Evolutionary conservation across 2,329 filamentous ascomycete species (phyloP).

Genomic region (Verticillium nonalfalfae): DNA sequence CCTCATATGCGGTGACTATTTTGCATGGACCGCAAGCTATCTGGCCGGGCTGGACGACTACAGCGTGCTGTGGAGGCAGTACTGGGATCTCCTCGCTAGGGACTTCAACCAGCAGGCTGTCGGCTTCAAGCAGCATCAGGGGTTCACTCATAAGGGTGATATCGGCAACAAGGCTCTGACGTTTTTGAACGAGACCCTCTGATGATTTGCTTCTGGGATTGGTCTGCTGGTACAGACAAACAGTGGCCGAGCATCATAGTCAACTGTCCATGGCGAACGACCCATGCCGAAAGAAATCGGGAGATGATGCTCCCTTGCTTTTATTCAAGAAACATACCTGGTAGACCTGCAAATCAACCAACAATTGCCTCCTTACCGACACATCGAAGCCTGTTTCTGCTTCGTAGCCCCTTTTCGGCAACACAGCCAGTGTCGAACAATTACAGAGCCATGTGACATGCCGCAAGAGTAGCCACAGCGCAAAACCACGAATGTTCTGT

Average conservation of each 20-base stretch:
- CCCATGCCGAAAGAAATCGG: no score
- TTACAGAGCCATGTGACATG: no score
- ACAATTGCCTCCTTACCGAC: no score
- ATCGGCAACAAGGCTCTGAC: background rate
- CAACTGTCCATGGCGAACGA: background rate
- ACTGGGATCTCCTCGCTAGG: background rate
- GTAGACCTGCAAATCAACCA: no score
- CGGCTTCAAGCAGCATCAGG: background rate
- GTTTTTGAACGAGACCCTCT: background rate
- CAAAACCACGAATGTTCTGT: no score
- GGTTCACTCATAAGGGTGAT: background rate
- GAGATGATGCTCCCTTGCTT: no score
- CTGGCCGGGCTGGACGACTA: background rate
- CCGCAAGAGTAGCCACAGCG: no score
- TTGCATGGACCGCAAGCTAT: constrained; percentile 43
- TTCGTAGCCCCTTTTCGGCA: no score
- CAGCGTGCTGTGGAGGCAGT: background rate
- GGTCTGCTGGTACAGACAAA: no score
- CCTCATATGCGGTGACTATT: constrained; percentile 1
- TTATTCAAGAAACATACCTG: no score
- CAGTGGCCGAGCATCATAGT: constrained; percentile 16
- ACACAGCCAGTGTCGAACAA: background rate
- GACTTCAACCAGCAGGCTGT: background rate
- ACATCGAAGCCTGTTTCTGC: no score
- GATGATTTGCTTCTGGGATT: background rate